Percentiles rank a stretch among this genome's conserved stretches.
phyloP scores from a whole-genome alignment of 208 protist species.

The Leishmania gerbilli region DNA sequence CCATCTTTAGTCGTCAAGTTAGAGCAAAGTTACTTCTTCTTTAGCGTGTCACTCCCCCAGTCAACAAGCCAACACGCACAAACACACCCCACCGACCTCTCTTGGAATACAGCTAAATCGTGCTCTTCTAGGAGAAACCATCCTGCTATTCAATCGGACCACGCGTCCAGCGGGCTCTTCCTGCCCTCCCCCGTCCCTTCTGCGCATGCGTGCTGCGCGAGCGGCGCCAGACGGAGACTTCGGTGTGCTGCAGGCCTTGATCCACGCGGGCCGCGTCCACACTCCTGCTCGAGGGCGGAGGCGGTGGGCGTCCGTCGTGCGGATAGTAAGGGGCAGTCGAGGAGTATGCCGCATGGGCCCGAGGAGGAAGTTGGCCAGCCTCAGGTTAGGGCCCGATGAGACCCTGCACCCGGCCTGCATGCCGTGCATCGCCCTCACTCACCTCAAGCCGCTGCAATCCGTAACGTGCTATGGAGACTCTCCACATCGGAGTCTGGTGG shows the following conservation, averaged over 20 bases:
- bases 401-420: background rate
- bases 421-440: background rate
- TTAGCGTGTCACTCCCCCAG: background rate
- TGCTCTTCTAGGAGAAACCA: background rate
- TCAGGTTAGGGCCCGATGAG: background rate
- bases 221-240: background rate
- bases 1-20: conserved; percentile 1
- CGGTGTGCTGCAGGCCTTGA: background rate
- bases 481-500: background rate
- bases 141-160: background rate
- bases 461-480: background rate
- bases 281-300: background rate
- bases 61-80: background rate
- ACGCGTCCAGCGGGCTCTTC: background rate
- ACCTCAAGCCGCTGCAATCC: background rate
- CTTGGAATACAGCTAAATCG: background rate
- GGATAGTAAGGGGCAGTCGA: background rate
- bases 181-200: background rate
- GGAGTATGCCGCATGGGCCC: background rate
- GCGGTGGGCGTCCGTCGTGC: background rate
- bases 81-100: background rate
- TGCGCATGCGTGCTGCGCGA: background rate
- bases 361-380: background rate
- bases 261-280: background rate
- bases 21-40: background rate